Evolutionary conservation across 192 early-diverging fungal species (phyloP).

Genomic region (Gigaspora rosea): DNA sequence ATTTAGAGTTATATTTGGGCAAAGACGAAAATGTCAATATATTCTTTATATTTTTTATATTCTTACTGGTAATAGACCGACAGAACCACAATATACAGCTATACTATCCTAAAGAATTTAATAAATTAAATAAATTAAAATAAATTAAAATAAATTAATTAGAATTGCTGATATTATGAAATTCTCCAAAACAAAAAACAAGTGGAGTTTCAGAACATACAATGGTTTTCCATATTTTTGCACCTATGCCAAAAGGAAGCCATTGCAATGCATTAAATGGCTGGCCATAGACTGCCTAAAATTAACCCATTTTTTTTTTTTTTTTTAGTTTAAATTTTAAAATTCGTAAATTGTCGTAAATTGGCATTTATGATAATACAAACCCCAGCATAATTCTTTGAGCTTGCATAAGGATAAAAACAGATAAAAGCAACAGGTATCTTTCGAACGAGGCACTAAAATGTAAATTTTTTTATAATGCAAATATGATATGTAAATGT

Average conservation of each 20-base stretch:
- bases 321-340: not conserved
- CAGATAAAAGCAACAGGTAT: conserved; percentile 7
- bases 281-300: conserved; percentile 1
- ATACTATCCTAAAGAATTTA: not conserved
- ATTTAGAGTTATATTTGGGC: no score
- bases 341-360: no score
- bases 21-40: no score
- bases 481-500: not conserved
- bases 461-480: not conserved
- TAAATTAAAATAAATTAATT: no score
- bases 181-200: not conserved
- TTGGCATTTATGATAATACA: not conserved
- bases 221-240: conserved; percentile 14
- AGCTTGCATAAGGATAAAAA: conserved; percentile 12
- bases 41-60: not conserved
- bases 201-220: not conserved
- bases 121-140: not conserved
- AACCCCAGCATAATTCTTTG: not conserved
- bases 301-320: not conserved
- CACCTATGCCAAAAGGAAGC: conserved; percentile 7
- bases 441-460: conserved; percentile 14
- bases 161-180: not conserved
- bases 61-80: conserved; percentile 7
- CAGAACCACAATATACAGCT: not conserved
- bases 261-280: conserved; percentile 20